Percentiles rank a stretch among this genome's conserved stretches.
Conservation (phyloP, 2,329 filamentous ascomycete genomes). For the Trichophaea hybrida region DNA sequence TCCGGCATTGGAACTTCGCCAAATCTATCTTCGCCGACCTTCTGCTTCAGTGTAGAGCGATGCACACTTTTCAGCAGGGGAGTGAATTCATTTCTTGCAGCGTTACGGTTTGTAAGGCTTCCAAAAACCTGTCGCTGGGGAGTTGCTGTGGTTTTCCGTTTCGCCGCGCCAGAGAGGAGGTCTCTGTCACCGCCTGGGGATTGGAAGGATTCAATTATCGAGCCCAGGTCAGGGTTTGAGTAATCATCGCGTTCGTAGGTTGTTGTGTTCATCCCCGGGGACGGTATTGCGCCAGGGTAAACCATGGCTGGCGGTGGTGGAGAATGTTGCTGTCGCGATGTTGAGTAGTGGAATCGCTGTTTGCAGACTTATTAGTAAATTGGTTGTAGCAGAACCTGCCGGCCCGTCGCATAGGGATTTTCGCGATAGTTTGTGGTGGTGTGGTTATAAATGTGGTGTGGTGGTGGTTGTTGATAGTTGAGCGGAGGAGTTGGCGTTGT, state of each 20-base stretch:
- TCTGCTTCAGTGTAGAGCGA: slow-evolving; percentile 41
- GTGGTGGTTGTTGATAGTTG: no score
- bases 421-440: neutral
- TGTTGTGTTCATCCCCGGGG: neutral
- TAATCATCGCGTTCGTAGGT: neutral
- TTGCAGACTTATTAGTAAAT: neutral
- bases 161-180: neutral
- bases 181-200: neutral
- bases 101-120: slow-evolving; percentile 5
- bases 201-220: neutral
- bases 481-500: no score
- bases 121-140: slow-evolving; percentile 17
- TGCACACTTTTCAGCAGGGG: slow-evolving; percentile 71
- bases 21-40: slow-evolving; percentile 40
- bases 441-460: neutral
- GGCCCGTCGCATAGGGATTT: neutral
- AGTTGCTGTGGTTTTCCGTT: slow-evolving; percentile 5
- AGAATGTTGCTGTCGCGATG: neutral
- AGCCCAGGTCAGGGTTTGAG: neutral
- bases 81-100: slow-evolving; percentile 55
- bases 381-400: neutral
- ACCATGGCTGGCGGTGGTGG: slow-evolving; percentile 1
- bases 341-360: neutral
- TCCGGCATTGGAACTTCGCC: slow-evolving; percentile 53
- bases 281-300: neutral